phyloP scores from a whole-genome alignment of 1,139 yeast species.

The Entelexis sorbosivorans region DNA sequence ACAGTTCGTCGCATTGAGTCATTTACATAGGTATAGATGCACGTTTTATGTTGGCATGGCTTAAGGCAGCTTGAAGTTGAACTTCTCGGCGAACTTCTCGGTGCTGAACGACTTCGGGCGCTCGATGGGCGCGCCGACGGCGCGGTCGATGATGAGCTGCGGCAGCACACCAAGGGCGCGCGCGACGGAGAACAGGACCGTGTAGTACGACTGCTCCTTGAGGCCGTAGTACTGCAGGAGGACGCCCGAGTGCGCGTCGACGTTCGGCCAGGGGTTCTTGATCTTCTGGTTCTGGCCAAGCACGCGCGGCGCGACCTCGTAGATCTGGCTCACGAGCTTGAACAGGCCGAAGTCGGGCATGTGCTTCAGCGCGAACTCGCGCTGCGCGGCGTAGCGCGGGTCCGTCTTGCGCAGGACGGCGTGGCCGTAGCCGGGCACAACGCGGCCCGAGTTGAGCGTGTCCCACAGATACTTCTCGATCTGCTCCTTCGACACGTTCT shows the following conservation, averaged over 20 bases:
- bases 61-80: constrained; percentile 32
- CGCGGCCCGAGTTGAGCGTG: constrained; percentile 85
- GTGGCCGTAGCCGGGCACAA: constrained; percentile 97
- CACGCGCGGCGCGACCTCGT: constrained; percentile 45
- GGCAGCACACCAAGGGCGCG: constrained; percentile 49
- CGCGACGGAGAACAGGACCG: constrained; percentile 50
- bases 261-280: constrained; percentile 56
- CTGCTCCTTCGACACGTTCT: constrained; percentile 59
- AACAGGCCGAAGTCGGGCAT: constrained; percentile 92
- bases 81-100: constrained; percentile 37
- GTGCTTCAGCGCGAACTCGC: constrained; percentile 64
- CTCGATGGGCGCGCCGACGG: constrained; percentile 50
- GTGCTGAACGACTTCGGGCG: constrained; percentile 48
- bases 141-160: constrained; percentile 51
- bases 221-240: constrained; percentile 50
- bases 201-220: constrained; percentile 44
- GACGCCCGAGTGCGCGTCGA: constrained; percentile 49
- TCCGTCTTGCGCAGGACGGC: constrained; percentile 96
- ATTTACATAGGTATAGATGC: constrained; percentile 8
- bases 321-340: constrained; percentile 74
- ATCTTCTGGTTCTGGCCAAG: constrained; percentile 50
- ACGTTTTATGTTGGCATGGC: not conserved
- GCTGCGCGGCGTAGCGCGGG: constrained; percentile 68
- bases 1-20: constrained; percentile 3
- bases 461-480: constrained; percentile 92